A percentile compares a stretch with the other conserved stretches of the same genome.
Conservation (phyloP, 2,329 filamentous ascomycete species). For the Penicillium olsonii region DNA sequence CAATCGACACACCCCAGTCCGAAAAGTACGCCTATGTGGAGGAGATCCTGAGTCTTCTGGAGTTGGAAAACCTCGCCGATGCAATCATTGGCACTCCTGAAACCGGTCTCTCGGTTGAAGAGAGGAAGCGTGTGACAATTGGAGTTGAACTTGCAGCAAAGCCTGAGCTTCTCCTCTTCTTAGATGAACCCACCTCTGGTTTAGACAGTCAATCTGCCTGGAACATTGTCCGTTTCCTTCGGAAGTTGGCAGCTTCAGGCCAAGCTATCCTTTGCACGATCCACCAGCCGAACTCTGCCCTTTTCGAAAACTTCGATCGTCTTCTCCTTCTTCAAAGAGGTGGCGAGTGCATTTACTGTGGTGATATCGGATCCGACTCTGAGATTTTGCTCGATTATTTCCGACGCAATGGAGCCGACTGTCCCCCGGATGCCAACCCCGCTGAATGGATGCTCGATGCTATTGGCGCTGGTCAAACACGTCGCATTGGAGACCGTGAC, state of each 20-base stretch:
- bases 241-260: conserved; percentile 60
- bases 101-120: conserved; percentile 59
- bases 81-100: conserved; percentile 65
- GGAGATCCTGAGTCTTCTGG: conserved; percentile 64
- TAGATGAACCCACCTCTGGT: conserved; percentile 64
- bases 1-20: conserved; percentile 56
- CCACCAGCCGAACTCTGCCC: conserved; percentile 59
- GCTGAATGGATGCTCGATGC: conserved; percentile 57
- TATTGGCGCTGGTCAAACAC: conserved; percentile 72
- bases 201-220: conserved; percentile 61
- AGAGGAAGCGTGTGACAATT: conserved; percentile 44
- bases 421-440: conserved; percentile 53
- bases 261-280: conserved; percentile 64
- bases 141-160: conserved; percentile 42
- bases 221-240: conserved; percentile 60
- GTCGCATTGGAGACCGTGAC: conserved; percentile 72
- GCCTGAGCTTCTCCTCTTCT: conserved; percentile 60
- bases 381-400: conserved; percentile 55
- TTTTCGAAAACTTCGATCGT: conserved; percentile 61
- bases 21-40: conserved; percentile 69
- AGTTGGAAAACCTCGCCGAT: conserved; percentile 67
- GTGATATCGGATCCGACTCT: conserved; percentile 55
- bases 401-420: conserved; percentile 53
- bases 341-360: conserved; percentile 57
- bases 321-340: conserved; percentile 57